Percentiles rank a stretch among this genome's conserved stretches.
Conservation (phyloP, 2,329 filamentous ascomycete genomes). For the Aspergillus alliaceus region DNA sequence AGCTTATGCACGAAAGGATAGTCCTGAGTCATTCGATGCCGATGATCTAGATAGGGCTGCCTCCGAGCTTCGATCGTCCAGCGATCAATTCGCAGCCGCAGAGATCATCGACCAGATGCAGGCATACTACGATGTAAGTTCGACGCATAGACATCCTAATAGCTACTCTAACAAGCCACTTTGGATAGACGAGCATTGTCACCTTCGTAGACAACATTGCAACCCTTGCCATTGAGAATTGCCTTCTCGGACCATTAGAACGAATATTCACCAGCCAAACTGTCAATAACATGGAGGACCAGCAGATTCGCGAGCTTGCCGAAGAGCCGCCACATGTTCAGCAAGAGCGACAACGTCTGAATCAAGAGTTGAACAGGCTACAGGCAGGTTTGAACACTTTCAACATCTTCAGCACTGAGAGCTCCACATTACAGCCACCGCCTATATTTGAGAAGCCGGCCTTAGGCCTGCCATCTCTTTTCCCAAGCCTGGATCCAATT, state of each 20-base stretch:
- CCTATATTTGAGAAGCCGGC: not conserved
- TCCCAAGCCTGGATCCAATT: not conserved
- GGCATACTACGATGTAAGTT: constrained; percentile 26
- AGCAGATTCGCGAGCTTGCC: constrained; percentile 41
- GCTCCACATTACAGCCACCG: not conserved
- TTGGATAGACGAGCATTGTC: constrained; percentile 32
- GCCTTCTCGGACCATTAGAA: constrained; percentile 45
- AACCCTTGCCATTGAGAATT: constrained; percentile 52
- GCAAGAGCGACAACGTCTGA: constrained; percentile 16
- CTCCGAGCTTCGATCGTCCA: not conserved
- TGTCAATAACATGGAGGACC: constrained; percentile 38
- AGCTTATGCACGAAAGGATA: not conserved
- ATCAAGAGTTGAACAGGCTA: constrained; percentile 19
- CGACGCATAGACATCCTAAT: not conserved
- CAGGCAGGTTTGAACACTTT: constrained; percentile 8
- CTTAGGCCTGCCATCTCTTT: not conserved
- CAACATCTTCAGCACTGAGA: not conserved
- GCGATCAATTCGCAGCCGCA: constrained; percentile 37
- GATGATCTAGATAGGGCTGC: not conserved
- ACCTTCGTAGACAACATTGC: constrained; percentile 52
- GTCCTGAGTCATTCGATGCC: not conserved
- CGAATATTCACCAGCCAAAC: constrained; percentile 42
- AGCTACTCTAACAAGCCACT: not conserved
- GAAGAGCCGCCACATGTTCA: constrained; percentile 14
- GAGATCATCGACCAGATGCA: constrained; percentile 48